phyloP scores from a whole-genome alignment of 208 protist species.

The Blechomonas ayalai region DNA sequence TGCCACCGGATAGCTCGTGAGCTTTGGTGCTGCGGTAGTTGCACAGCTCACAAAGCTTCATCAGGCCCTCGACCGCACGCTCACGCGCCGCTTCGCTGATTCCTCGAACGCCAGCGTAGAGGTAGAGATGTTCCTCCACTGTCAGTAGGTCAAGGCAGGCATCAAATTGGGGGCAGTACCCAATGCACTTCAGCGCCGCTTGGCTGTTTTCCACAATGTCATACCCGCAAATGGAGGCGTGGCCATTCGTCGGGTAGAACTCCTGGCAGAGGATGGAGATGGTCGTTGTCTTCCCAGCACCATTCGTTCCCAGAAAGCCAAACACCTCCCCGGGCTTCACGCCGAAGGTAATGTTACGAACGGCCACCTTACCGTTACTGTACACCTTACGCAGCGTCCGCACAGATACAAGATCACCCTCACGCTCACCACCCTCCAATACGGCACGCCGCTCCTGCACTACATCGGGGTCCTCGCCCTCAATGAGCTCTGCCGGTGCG shows the following conservation, averaged over 20 bases:
- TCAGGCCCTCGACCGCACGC: constrained; percentile 19
- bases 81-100: constrained; percentile 7
- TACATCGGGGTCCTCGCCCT: constrained; percentile 35
- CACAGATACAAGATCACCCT: constrained; percentile 43
- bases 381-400: constrained; percentile 55
- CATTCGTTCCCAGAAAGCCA: constrained; percentile 86
- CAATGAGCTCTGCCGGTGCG: constrained; percentile 13
- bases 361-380: constrained; percentile 54
- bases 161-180: constrained; percentile 96
- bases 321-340: constrained; percentile 72
- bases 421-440: constrained; percentile 9
- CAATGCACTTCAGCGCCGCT: constrained; percentile 62
- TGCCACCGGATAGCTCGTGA: constrained; percentile 60
- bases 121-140: constrained; percentile 87
- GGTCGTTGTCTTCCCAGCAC: constrained; percentile 82
- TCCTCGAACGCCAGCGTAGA: constrained; percentile 82
- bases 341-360: constrained; percentile 60
- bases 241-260: constrained; percentile 47
- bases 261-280: constrained; percentile 78
- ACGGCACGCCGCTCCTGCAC: constrained; percentile 18
- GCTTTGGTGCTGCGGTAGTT: constrained; percentile 24
- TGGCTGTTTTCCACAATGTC: constrained; percentile 33
- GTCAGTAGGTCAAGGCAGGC: constrained; percentile 89
- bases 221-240: constrained; percentile 34
- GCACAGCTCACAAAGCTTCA: constrained; percentile 32